Evolutionary conservation across 768 basidiomycete genomes (phyloP).

Genomic region (Agaricus subrufescens): DNA sequence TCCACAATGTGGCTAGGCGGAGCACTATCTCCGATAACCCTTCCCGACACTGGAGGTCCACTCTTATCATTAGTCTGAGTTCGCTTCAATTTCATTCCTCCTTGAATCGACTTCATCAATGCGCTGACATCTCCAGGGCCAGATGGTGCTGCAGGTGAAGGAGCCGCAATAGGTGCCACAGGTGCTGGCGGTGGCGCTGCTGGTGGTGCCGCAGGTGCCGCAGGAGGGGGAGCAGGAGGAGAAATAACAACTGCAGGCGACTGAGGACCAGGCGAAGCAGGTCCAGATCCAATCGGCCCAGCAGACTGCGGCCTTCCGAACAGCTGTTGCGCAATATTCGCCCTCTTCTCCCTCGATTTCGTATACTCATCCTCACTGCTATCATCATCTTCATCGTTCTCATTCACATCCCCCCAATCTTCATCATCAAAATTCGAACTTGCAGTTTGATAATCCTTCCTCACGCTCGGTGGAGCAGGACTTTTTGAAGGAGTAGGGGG

Average conservation of each 20-base stretch:
- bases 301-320: conserved; percentile 71
- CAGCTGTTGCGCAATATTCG: conserved; percentile 71
- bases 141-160: conserved; percentile 26
- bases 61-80: conserved; percentile 84
- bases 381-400: conserved; percentile 65
- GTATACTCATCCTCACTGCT: conserved; percentile 78
- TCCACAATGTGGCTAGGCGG: conserved; percentile 67
- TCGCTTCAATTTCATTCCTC: conserved; percentile 66
- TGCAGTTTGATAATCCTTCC: conserved; percentile 58
- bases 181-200: conserved; percentile 27
- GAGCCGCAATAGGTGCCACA: conserved; percentile 25
- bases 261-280: conserved; percentile 29
- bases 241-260: conserved; percentile 22
- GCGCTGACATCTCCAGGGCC: conserved; percentile 53
- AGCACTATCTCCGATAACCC: conserved; percentile 69
- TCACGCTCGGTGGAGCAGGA: conserved; percentile 49
- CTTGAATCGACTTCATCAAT: conserved; percentile 75
- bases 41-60: conserved; percentile 62
- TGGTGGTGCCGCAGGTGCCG: conserved; percentile 33
- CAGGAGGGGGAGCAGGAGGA: conserved; percentile 29
- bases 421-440: conserved; percentile 52
- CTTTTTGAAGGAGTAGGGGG: conserved; percentile 40
- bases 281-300: conserved; percentile 36
- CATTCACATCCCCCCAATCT: conserved; percentile 83
- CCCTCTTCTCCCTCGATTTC: conserved; percentile 57